Conservation (phyloP, 352 stramenopile genomes). For the Globisporangium okanoganense region DNA sequence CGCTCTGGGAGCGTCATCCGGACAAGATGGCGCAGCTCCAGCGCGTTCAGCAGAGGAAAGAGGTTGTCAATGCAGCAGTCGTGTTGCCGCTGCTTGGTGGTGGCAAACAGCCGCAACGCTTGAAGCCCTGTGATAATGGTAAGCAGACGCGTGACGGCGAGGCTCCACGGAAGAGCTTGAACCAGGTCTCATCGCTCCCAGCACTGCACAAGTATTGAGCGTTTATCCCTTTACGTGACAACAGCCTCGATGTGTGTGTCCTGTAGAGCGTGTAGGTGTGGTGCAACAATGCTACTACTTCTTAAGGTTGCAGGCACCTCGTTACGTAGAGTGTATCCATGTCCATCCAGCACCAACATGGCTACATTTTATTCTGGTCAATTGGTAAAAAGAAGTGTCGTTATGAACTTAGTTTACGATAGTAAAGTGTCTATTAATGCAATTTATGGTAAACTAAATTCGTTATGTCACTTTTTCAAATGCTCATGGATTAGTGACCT, state of each 20-base stretch:
- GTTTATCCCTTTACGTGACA: background rate
- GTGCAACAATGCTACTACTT: no score
- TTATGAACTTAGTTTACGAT: background rate
- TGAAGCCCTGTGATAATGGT: background rate
- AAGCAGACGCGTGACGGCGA: background rate
- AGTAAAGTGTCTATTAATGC: background rate
- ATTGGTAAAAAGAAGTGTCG: background rate
- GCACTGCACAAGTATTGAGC: background rate
- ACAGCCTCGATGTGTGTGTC: background rate
- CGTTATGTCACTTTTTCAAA: background rate
- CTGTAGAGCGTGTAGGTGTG: background rate
- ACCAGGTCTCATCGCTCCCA: constrained; percentile 7
- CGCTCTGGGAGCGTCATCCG: constrained; percentile 12
- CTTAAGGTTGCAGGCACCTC: no score
- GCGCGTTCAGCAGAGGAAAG: constrained; percentile 8
- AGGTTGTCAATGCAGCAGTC: background rate
- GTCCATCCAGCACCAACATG: background rate
- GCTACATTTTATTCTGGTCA: background rate
- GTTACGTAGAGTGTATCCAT: background rate
- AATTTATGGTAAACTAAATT: background rate
- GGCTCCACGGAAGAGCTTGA: background rate
- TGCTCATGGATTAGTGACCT: background rate
- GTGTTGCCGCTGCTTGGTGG: background rate
- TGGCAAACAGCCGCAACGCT: background rate
- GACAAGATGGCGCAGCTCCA: constrained; percentile 14